Evolutionary conservation across 129 eudicot genomes (phyloP).

Genomic region (Artemisia tridentata): DNA sequence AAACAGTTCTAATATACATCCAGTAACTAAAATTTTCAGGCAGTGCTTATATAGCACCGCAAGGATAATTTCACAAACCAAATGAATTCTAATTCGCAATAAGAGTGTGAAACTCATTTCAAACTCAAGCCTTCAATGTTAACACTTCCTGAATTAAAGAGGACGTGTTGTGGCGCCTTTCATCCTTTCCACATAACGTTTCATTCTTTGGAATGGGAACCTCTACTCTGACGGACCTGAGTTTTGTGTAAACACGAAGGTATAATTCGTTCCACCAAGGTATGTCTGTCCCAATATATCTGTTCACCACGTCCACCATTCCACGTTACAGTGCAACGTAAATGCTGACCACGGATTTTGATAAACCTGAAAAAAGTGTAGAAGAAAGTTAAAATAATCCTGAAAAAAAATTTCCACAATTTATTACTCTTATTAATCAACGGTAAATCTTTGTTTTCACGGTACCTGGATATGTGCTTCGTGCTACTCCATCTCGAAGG

Average conservation of each 20-base stretch:
- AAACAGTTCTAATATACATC: conserved; percentile 29
- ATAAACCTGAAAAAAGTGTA: conserved; percentile 54
- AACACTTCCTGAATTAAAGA: conserved; percentile 23
- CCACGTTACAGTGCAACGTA: conserved; percentile 89
- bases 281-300: conserved; percentile 97
- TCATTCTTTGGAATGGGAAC: conserved; percentile 86
- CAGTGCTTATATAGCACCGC: conserved; percentile 55
- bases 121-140: background rate
- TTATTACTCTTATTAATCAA: background rate
- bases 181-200: conserved; percentile 75
- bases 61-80: conserved; percentile 37
- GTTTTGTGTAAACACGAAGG: conserved; percentile 68
- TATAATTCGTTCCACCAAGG: conserved; percentile 85
- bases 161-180: conserved; percentile 88
- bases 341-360: conserved; percentile 90
- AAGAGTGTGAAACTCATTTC: conserved; percentile 21
- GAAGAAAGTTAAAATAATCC: background rate
- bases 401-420: background rate
- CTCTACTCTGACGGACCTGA: conserved; percentile 85
- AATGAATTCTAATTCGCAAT: conserved; percentile 31
- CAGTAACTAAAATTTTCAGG: conserved; percentile 22
- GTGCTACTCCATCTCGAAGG: conserved; percentile 82
- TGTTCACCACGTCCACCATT: conserved; percentile 84
- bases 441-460: background rate
- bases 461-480: conserved; percentile 81